Evolutionary conservation across 202 grass and related monocot species (phyloP), one percentile per base, ranked within the genome.

Genomic region (Hordeum pubiflorum): DNA sequence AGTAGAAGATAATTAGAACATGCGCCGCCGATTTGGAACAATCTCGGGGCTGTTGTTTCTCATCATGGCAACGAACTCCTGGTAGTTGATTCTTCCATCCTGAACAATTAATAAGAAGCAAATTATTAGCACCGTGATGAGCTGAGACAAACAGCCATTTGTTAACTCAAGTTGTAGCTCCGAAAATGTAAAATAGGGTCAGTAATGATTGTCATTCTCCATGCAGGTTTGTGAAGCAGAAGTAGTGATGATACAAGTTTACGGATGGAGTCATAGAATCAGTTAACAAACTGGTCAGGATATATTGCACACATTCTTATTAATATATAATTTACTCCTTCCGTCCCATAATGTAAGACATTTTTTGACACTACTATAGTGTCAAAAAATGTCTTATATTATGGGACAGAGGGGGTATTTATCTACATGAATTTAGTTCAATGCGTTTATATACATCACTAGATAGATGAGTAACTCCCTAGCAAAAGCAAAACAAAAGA

Each of bases 61-160:
- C 96, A 99, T 99, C 96, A 99, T 99, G 18, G 96, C 87, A 72
- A 89, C 92, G 63, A 99, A 99, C 83, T 99, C 96, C 70, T 95
- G 84, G 44, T 99, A 95, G 77, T 99, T 91, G 80, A 99, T 98
- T 95, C 87, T 95, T 88, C 96, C 96, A 89, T 99, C 96, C 96
- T 99, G 73, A 13, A 75, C 6, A 58, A 79, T 50, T 34, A 65
- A 59, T 13, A 36, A 40, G 74, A 74, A 78, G 14, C 20, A 21
- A 71, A 71, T 52, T 29, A 43, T 82, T 75, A 85, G 78, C 39
- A 54, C 34, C 1, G 4, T 32, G 14, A 68, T 15, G 27, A 66
- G 77, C 23, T 88, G 18, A 46, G 36, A 18, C 6, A 75, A 17
- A 10, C n/a, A 58, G 22, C 43, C 18, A 64, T 67, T 73, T 1